These are phyloP conservation scores for Xylariaceae sp. DNA, from an alignment of 2,329 filamentous ascomycete genomes.

Conservation along the genomic window DNA sequence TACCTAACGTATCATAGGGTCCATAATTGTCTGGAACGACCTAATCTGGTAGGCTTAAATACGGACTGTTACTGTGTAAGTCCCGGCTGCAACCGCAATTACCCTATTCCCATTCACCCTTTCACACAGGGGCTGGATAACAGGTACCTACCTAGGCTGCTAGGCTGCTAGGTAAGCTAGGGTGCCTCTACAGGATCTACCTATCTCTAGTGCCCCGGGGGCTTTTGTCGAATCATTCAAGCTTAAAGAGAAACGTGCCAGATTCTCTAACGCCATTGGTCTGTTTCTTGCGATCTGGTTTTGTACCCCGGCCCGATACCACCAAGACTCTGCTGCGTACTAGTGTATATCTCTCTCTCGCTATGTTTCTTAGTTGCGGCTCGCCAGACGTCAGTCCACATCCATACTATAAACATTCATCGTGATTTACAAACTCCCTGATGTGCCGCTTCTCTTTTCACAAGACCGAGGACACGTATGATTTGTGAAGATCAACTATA, in stretches of 20 bases:
- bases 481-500: neutral
- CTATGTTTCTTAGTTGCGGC: neutral
- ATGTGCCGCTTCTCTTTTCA: neutral
- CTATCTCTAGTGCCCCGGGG: constrained; percentile 13
- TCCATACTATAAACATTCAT: no score
- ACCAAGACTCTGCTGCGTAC: neutral
- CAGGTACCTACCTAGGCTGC: no score
- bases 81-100: constrained; percentile 1
- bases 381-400: neutral
- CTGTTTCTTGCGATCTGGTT: neutral
- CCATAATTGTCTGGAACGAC: neutral
- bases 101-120: no score
- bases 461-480: neutral
- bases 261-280: constrained; percentile 16
- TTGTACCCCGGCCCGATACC: neutral
- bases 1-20: no score
- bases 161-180: constrained; percentile 11
- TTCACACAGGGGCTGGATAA: no score
- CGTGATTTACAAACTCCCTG: neutral
- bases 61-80: neutral
- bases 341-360: neutral
- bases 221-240: constrained; percentile 24
- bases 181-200: constrained; percentile 5
- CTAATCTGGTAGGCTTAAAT: neutral
- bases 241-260: constrained; percentile 19